Evolutionary conservation across 2,329 filamentous ascomycete species (phyloP).

Genomic region (Phaeosphaeria sp.): DNA sequence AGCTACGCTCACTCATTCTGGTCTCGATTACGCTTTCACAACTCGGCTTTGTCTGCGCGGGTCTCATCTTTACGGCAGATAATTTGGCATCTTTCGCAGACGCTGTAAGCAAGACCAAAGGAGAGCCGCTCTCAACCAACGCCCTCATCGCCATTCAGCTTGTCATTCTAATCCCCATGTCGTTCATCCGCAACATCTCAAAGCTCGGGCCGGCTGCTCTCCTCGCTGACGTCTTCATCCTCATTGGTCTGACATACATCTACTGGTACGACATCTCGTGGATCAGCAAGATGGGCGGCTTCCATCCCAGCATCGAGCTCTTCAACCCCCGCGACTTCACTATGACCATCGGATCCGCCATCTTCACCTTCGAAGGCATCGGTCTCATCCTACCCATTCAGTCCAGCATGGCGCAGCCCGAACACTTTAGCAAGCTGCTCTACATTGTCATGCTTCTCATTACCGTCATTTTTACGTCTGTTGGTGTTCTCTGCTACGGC

Average conservation of each 20-base stretch:
- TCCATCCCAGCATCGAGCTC: conserved; percentile 66
- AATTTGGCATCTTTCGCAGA: conserved; percentile 72
- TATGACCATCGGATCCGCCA: conserved; percentile 73
- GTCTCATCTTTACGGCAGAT: conserved; percentile 78
- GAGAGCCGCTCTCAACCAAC: conserved; percentile 60
- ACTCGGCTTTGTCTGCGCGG: conserved; percentile 78
- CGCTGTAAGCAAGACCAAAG: conserved; percentile 61
- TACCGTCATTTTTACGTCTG: conserved; percentile 73
- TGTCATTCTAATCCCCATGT: conserved; percentile 68
- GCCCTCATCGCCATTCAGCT: conserved; percentile 71
- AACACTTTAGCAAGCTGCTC: conserved; percentile 70
- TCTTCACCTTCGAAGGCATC: conserved; percentile 82
- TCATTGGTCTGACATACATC: conserved; percentile 74
- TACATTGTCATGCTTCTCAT: conserved; percentile 75
- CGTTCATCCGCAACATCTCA: conserved; percentile 76
- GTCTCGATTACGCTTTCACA: conserved; percentile 76
- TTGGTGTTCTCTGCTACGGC: conserved; percentile 76
- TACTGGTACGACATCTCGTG: conserved; percentile 72
- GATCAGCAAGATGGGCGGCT: conserved; percentile 61
- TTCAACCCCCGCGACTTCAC: conserved; percentile 75
- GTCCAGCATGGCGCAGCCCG: conserved; percentile 73
- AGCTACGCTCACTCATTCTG: conserved; percentile 70
- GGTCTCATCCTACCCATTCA: conserved; percentile 79
- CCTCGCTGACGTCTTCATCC: conserved; percentile 74
- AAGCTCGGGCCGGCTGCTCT: conserved; percentile 74